Base-by-base conservation (phyloP, 352 stramenopile genomes). In the Pythium inflatum region DNA sequence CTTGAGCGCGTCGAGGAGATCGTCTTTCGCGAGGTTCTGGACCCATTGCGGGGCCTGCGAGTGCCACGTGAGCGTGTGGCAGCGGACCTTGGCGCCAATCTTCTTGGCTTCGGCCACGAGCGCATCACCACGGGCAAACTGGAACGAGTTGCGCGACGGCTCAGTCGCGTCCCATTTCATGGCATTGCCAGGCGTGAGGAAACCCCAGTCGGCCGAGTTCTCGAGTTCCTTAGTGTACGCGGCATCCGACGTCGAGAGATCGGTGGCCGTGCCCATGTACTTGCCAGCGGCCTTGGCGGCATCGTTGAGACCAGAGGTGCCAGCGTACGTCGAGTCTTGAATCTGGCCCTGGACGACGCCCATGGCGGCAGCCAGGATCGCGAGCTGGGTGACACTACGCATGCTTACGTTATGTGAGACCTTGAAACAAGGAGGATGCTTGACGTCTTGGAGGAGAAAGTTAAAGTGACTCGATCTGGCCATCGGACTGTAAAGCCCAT, bases 151-250 rank as follows among this genome's bases (percentile, higher is more conserved):
- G 2, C 22, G 46, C 2, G 46, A 53, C 22, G 46, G 46, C 46
- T 53, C 46, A 24, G 46, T 53, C 13, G 46, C 46, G 22, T 53
- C 46, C 46, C 46, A 53, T 24, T 53, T 53, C 46, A 53, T 53
- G 22, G 46, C 46, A 53, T 53, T 53, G 46, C 22, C 46, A 20
- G 46, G 46, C 14, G 46, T 53, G 22, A 53, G 22, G 22, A 30
- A 53, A 20, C 46, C 46, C 46, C 46, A 53, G 46, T 53, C 46
- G 9, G n/a, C 24, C 9, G 46, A n/a, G 9, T 53, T 53, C 1
- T 14, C 24, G 22, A 53, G 22, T 9, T 53, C 46, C n/a, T 53
- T 30, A 7, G 16, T 11, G 20, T 30, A 53, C 46, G 16, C 13
- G 24, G 11, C 24, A 33, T 53, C 46, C 6, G 22, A 33, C 22